phyloP scores from a whole-genome alignment of 1,284 basidiomycete genomes.

The Malassezia obtusa region DNA sequence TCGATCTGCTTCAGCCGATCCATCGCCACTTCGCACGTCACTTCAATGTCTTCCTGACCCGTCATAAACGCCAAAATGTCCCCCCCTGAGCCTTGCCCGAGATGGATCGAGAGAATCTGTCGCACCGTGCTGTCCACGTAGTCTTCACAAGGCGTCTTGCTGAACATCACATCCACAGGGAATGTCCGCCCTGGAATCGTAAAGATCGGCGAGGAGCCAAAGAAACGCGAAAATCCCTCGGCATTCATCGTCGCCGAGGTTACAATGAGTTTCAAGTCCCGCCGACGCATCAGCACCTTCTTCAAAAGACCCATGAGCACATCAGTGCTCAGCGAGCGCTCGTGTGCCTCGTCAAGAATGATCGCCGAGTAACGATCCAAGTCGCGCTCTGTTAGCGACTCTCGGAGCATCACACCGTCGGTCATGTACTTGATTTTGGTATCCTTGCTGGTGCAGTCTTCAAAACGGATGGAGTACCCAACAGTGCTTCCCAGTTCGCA shows the following conservation, averaged over 20 bases:
- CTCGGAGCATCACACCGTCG: conserved; percentile 87
- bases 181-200: conserved; percentile 97
- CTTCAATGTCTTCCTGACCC: conserved; percentile 95
- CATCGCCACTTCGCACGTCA: conserved; percentile 48
- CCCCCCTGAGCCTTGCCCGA: conserved; percentile 73
- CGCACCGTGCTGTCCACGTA: conserved; percentile 97
- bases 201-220: conserved; percentile 85
- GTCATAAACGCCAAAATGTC: conserved; percentile 99
- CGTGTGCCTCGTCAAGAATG: conserved; percentile 94
- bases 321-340: conserved; percentile 87
- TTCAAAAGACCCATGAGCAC: conserved; percentile 88
- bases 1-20: conserved; percentile 84
- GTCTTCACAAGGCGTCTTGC: conserved; percentile 94
- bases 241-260: conserved; percentile 99
- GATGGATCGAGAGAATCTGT: conserved; percentile 89
- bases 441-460: conserved; percentile 82
- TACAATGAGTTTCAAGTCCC: conserved; percentile 90
- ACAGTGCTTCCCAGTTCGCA: conserved; percentile 73
- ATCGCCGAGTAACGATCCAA: conserved; percentile 88
- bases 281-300: conserved; percentile 79
- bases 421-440: conserved; percentile 95
- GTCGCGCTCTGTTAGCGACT: conserved; percentile 90
- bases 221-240: conserved; percentile 87
- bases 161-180: conserved; percentile 90
- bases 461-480: conserved; percentile 94